Evolutionary conservation across 257 asterid genomes (phyloP), one percentile per base, ranked within the genome.

Genomic region (Nicotiana knightiana): DNA sequence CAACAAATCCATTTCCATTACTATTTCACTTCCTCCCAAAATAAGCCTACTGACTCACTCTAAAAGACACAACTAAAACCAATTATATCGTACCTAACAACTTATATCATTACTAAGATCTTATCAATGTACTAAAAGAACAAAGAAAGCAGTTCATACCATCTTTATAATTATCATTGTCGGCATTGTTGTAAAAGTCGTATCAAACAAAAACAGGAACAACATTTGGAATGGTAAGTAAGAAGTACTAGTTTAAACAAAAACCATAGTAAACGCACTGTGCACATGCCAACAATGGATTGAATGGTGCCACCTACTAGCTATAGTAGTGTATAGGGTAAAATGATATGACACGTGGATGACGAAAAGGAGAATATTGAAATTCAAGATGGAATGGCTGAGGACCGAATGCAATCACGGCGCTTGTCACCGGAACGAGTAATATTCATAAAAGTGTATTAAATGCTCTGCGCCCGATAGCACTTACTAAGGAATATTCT

Each of bases 1-100:
- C 85, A 89, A 92, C 92, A 85, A 90, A 86, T 83, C 89, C 91
- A 83, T 84, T 88, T 63, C 9, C n/a, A 71, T 28, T 83, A 33
- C 76, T 17, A 10, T 48, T 55, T 59, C 43, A 77, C 67, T 24
- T 63, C 37, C 71, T 9, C 48, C 17, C 77, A 54, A 76, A 79
- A 21, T 76, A 58, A 48, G 9, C 48, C 51, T 68, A 59, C 87
- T 83, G 57, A 84, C 83, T 80, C 85, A 63, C 84, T 51, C 86
- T 58, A 83, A 84, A 79, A 43, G 84, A 84, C 85, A 83, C 67
- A 87, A 88, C 86, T 86, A 88, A 90, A 79, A 84, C 86, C 90
- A 90, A 88, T 87, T 79, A 89, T 82, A 79, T 18, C 55, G 54
- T 67, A 90, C 88, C 91, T 89, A 89, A 85, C 85, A 84, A 77